phyloP scores from a whole-genome alignment of 129 eudicot genomes.

The Centella asiatica region DNA sequence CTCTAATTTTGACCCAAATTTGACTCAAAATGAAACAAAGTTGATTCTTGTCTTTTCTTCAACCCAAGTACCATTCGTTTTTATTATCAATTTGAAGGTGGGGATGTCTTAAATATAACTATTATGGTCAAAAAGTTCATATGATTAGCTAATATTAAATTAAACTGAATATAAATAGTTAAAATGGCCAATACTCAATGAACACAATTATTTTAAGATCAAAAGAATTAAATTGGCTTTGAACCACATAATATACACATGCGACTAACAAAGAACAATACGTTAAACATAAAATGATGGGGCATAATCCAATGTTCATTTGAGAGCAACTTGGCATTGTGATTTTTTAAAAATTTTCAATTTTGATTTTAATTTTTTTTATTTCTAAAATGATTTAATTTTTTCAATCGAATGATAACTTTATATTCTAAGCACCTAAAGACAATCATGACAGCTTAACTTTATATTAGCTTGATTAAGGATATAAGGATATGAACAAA shows the following conservation, averaged over 20 bases:
- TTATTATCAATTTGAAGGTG: too few relatives aligned
- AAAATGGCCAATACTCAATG: neutral
- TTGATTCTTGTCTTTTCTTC: neutral
- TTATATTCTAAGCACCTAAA: neutral
- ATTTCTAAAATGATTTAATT: too few relatives aligned
- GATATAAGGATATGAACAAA: too few relatives aligned
- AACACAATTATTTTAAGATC: neutral
- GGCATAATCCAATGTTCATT: constrained; percentile 22
- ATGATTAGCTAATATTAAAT: neutral
- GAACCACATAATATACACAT: neutral
- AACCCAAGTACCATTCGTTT: too few relatives aligned
- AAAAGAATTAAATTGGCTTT: neutral
- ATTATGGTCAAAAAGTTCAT: neutral
- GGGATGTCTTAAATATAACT: neutral
- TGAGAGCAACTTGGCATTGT: constrained; percentile 24
- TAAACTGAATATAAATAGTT: too few relatives aligned
- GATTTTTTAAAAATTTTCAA: neutral
- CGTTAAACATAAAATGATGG: constrained; percentile 9
- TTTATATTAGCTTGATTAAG: constrained; percentile 16
- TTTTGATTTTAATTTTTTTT: neutral
- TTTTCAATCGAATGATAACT: too few relatives aligned
- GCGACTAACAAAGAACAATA: too few relatives aligned
- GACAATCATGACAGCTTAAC: constrained; percentile 15
- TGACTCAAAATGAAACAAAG: neutral
- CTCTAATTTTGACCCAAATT: neutral